Evolutionary conservation across 2,329 filamentous ascomycete species (phyloP).

Genomic region (Sordariomycetes sp.): DNA sequence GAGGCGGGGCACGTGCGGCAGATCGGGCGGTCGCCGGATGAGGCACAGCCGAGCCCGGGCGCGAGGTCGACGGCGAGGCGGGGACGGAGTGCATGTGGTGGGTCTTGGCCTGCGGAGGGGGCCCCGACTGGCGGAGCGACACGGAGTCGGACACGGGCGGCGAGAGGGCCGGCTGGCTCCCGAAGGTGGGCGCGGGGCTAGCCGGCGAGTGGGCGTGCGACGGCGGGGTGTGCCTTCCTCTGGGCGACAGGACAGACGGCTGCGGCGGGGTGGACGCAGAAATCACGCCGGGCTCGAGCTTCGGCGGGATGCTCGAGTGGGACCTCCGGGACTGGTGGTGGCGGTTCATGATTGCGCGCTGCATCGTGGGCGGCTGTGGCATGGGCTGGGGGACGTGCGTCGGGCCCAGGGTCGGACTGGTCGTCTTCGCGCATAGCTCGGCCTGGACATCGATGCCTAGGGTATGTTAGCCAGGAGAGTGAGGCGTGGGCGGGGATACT

Average conservation of each 20-base stretch:
- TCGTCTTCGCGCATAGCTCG: slow-evolving; percentile 84
- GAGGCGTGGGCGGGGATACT: neutral
- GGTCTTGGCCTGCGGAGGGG: neutral
- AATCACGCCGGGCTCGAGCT: slow-evolving; percentile 43
- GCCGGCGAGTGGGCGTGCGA: slow-evolving; percentile 55
- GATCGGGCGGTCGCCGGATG: neutral
- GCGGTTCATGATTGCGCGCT: slow-evolving; percentile 68
- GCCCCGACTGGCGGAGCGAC: slow-evolving; percentile 26
- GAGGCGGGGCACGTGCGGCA: slow-evolving; percentile 1
- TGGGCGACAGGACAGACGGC: slow-evolving; percentile 46
- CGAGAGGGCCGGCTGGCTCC: slow-evolving; percentile 23
- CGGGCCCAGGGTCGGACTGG: slow-evolving; percentile 65
- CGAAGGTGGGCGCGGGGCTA: slow-evolving; percentile 30
- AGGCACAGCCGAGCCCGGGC: neutral
- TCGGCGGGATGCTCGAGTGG: slow-evolving; percentile 61
- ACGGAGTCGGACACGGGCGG: slow-evolving; percentile 32
- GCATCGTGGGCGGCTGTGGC: slow-evolving; percentile 63
- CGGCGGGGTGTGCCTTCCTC: slow-evolving; percentile 68
- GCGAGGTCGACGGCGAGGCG: neutral
- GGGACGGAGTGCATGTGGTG: slow-evolving; percentile 3
- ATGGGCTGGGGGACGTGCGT: slow-evolving; percentile 55
- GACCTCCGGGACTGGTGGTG: slow-evolving; percentile 65
- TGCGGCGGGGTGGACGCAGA: slow-evolving; percentile 26
- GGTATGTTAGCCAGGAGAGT: neutral
- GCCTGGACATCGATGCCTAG: slow-evolving; percentile 92